Percentiles rank a stretch among this genome's conserved stretches.
phyloP scores from a whole-genome alignment of 2,329 filamentous ascomycete species.

The Cercospora sesami region DNA sequence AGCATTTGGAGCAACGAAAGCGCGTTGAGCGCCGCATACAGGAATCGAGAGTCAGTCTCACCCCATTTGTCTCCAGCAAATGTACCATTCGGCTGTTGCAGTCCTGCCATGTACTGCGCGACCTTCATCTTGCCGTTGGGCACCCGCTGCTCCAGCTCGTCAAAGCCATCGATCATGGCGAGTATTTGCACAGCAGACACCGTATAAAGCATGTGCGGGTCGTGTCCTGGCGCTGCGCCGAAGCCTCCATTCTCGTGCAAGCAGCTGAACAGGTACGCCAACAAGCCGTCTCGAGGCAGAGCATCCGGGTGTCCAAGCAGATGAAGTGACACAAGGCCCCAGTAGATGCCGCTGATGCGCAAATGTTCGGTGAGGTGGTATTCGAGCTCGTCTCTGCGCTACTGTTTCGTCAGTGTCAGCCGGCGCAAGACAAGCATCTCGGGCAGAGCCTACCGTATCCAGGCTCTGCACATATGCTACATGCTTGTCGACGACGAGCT shows the following conservation, averaged over 20 bases:
- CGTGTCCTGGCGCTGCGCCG: slow-evolving; percentile 88
- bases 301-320: slow-evolving; percentile 78
- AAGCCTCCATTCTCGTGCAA: slow-evolving; percentile 88
- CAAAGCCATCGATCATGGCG: slow-evolving; percentile 79
- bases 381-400: slow-evolving; percentile 89
- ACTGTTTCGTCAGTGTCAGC: slow-evolving; percentile 44
- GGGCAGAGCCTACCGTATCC: slow-evolving; percentile 66
- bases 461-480: slow-evolving; percentile 91
- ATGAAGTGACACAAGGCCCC: slow-evolving; percentile 87
- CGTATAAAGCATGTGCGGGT: slow-evolving; percentile 94
- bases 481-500: slow-evolving; percentile 65
- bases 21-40: slow-evolving; percentile 87
- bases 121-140: slow-evolving; percentile 69
- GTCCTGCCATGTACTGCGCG: slow-evolving; percentile 74
- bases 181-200: slow-evolving; percentile 93
- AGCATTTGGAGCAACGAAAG: slow-evolving; percentile 79
- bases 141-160: slow-evolving; percentile 72
- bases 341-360: slow-evolving; percentile 92
- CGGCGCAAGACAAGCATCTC: slow-evolving; percentile 20
- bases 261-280: slow-evolving; percentile 94
- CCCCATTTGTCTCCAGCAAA: slow-evolving; percentile 97
- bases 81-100: slow-evolving; percentile 80
- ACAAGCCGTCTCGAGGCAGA: slow-evolving; percentile 74
- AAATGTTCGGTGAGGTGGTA: slow-evolving; percentile 98
- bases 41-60: slow-evolving; percentile 90